phyloP scores from a whole-genome alignment of 139 green algal species.

The Mesostigma viride region DNA sequence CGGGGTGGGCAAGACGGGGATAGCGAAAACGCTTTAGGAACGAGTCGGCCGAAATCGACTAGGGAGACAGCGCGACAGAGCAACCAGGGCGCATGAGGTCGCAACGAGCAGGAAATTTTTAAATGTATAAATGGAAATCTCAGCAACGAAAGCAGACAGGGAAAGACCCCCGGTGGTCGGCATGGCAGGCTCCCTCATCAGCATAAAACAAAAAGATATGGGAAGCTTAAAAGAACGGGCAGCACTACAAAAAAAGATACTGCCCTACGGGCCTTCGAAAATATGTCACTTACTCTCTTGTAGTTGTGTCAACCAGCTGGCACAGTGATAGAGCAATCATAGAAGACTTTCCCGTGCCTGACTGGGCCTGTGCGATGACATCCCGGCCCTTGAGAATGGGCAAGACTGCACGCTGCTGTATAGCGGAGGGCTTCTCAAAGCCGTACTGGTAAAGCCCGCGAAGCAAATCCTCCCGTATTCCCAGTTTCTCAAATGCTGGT shows the following conservation, averaged over 20 bases:
- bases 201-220: constrained; percentile 1
- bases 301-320: constrained; percentile 72
- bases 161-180: too few relatives aligned
- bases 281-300: constrained; percentile 47
- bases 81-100: too few relatives aligned
- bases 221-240: background rate
- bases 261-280: background rate
- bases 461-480: constrained; percentile 81
- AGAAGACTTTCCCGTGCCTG: constrained; percentile 93
- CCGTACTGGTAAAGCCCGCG: constrained; percentile 88
- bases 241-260: background rate
- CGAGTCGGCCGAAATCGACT: too few relatives aligned
- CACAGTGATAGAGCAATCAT: constrained; percentile 82
- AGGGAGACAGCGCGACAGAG: background rate
- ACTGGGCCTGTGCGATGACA: constrained; percentile 92
- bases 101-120: too few relatives aligned
- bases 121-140: too few relatives aligned
- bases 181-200: background rate
- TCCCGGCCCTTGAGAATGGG: constrained; percentile 83
- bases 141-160: too few relatives aligned
- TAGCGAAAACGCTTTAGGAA: too few relatives aligned
- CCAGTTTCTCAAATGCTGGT: constrained; percentile 83
- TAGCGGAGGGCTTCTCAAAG: constrained; percentile 95
- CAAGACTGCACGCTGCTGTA: constrained; percentile 90
- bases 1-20: too few relatives aligned